phyloP scores from a whole-genome alignment of 768 basidiomycete species.

The Collybiopsis confluens region DNA sequence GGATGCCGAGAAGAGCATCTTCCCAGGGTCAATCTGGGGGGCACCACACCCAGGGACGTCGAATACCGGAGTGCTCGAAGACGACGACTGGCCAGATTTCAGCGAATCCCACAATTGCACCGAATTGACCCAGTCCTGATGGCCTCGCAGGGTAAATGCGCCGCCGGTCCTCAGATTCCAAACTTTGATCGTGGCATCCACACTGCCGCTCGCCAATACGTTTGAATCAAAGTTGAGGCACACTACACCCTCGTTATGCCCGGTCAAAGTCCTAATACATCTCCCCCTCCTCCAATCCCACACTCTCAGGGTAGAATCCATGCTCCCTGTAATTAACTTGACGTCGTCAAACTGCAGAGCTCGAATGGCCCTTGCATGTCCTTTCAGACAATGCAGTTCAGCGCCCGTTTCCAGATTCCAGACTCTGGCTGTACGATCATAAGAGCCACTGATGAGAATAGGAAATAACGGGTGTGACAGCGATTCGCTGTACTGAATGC shows the following conservation, averaged over 20 bases:
- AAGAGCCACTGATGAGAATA: conserved; percentile 95
- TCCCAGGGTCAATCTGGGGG: conserved; percentile 69
- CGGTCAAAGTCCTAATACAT: conserved; percentile 82
- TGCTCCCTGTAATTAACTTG: conserved; percentile 92
- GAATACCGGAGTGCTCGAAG: conserved; percentile 28
- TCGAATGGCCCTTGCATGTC: conserved; percentile 89
- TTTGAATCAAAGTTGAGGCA: conserved; percentile 90
- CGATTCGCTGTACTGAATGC: conserved; percentile 89
- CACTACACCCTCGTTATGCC: conserved; percentile 89
- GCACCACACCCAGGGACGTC: conserved; percentile 30
- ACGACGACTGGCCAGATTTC: conserved; percentile 18
- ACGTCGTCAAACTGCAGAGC: conserved; percentile 94
- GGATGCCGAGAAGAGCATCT: conserved; percentile 96
- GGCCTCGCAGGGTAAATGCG: conserved; percentile 90
- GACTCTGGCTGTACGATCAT: conserved; percentile 89
- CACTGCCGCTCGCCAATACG: conserved; percentile 88
- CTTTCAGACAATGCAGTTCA: conserved; percentile 77
- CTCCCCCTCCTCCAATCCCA: conserved; percentile 94
- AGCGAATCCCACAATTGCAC: conserved; percentile 88
- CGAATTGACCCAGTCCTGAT: conserved; percentile 94
- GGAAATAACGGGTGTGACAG: conserved; percentile 82
- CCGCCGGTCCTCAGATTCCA: conserved; percentile 92
- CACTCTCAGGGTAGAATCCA: conserved; percentile 93
- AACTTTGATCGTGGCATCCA: conserved; percentile 91
- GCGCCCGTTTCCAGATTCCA: conserved; percentile 96